phyloP scores from a whole-genome alignment of 1,139 yeast species.

The Geotrichum citri-aurantii region DNA sequence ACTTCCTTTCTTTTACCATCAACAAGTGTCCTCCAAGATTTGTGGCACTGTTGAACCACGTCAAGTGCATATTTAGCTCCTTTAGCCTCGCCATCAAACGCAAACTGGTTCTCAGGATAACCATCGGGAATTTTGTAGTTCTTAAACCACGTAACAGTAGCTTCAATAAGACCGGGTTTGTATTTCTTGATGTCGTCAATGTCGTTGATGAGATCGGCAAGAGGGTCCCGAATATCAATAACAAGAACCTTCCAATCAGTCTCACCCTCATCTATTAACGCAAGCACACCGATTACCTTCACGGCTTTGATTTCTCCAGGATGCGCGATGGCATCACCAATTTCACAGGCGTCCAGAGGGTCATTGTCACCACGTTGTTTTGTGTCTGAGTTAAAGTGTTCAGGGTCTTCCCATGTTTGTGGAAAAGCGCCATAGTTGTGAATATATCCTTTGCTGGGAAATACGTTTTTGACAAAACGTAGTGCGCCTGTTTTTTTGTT shows the following conservation, averaged over 20 bases:
- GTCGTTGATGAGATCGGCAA: slow-evolving; percentile 68
- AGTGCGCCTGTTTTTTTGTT: slow-evolving; percentile 72
- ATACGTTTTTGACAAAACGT: slow-evolving; percentile 80
- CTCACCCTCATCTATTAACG: slow-evolving; percentile 93
- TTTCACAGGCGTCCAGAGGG: slow-evolving; percentile 94
- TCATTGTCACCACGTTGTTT: slow-evolving; percentile 84
- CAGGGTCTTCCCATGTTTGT: slow-evolving; percentile 91
- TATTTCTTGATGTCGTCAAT: slow-evolving; percentile 74
- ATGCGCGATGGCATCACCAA: slow-evolving; percentile 64
- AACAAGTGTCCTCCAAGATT: slow-evolving; percentile 70
- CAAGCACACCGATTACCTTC: slow-evolving; percentile 88
- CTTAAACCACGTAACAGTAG: slow-evolving; percentile 90
- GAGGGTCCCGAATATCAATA: slow-evolving; percentile 75
- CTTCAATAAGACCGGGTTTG: slow-evolving; percentile 80
- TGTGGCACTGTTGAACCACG: slow-evolving; percentile 67
- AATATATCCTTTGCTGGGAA: slow-evolving; percentile 94
- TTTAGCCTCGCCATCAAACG: slow-evolving; percentile 76
- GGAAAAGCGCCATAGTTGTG: slow-evolving; percentile 97
- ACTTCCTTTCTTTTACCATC: slow-evolving; percentile 46
- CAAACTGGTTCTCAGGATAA: slow-evolving; percentile 80
- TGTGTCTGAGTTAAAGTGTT: slow-evolving; percentile 42
- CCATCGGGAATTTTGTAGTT: slow-evolving; percentile 94
- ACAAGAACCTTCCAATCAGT: slow-evolving; percentile 95
- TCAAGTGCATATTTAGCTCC: slow-evolving; percentile 64
- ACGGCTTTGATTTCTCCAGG: slow-evolving; percentile 78